Evolutionary conservation across 768 basidiomycete species (phyloP), one percentile per base, ranked within the genome.

Genomic region (Leccinum pellstonianum): DNA sequence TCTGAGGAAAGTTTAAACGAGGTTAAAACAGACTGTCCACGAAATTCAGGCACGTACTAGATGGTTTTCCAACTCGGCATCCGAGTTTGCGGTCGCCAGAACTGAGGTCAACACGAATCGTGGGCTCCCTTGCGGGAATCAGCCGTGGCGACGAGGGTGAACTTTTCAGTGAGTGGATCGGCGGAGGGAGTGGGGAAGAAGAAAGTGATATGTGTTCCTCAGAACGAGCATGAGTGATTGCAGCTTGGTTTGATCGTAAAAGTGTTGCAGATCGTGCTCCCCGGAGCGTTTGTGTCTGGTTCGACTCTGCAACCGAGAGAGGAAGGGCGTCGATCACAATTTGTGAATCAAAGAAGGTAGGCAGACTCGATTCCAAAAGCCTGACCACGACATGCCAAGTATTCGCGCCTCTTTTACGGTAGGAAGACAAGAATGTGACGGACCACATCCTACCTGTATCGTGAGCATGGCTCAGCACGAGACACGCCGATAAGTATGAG

Each of bases 371-470:
- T 25, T 68, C 67, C 5, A 68, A 33, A 15, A 67, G 59, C 4
- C 77, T 76, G 6, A 87, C 77, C 21, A 77, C 70, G 52, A 86
- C 72, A 51, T 80, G 76, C 85, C 68, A 72, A 9, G 56, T 52
- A n/a, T 54, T 60, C 31, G 5, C 29, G 48, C 49, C 15, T 23
- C 53, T 65, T 31, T 38, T 58, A 11, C 57, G 31, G 4, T 11
- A 11, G 5, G 62, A 27, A 27, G 27, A 66, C 53, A 71, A 66
- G 55, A 69, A 71, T 12, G 58, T 60, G 19, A 71, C 11, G 35
- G 62, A 63, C 70, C 70, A 71, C 60, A 69, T 69, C 43, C 70
- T 60, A 5, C 66, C 68, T 70, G 21, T 25, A 25, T 47, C 9
- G 25, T 2, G n/a, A n/a, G 25, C 8, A 4, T 2, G n/a, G 33